phyloP scores from a whole-genome alignment of 768 basidiomycete genomes.

The Suillus decipiens region DNA sequence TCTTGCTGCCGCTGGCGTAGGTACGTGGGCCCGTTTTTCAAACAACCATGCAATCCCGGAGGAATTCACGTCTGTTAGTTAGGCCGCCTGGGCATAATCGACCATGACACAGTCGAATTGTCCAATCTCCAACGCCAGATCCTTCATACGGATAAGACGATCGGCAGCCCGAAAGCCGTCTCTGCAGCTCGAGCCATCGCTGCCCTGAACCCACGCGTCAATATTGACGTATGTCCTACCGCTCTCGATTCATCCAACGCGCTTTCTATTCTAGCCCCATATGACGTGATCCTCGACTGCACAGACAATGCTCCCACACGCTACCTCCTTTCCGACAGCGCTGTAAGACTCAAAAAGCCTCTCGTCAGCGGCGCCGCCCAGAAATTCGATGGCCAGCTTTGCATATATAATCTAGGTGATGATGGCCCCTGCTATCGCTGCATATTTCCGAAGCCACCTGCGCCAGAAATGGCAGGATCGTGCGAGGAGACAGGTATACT shows the following conservation, averaged over 20 bases:
- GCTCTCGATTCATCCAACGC: slow-evolving; percentile 67
- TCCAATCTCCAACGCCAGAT: slow-evolving; percentile 94
- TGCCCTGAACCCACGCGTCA: slow-evolving; percentile 54
- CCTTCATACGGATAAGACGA: slow-evolving; percentile 70
- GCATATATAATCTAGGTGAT: slow-evolving; percentile 66
- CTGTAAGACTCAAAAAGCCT: slow-evolving; percentile 73
- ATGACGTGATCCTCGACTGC: slow-evolving; percentile 87
- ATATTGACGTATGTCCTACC: slow-evolving; percentile 58
- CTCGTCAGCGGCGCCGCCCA: slow-evolving; percentile 94
- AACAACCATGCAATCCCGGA: background rate
- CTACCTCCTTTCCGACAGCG: slow-evolving; percentile 88
- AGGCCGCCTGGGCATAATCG: slow-evolving; percentile 87
- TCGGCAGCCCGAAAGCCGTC: slow-evolving; percentile 80
- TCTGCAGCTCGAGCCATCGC: slow-evolving; percentile 72
- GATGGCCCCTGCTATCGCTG: slow-evolving; percentile 93
- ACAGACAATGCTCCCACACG: slow-evolving; percentile 93
- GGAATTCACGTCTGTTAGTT: slow-evolving; percentile 11
- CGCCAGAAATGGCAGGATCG: slow-evolving; percentile 60
- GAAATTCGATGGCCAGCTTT: slow-evolving; percentile 79
- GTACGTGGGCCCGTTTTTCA: slow-evolving; percentile 43
- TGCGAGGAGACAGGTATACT: slow-evolving; percentile 91
- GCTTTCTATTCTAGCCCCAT: slow-evolving; percentile 54
- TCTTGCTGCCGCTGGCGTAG: slow-evolving; percentile 89
- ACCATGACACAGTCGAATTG: slow-evolving; percentile 84
- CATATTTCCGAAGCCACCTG: slow-evolving; percentile 82